Conservation (phyloP, 768 basidiomycete species). For the Rhodotorula sphaerocarpa region DNA sequence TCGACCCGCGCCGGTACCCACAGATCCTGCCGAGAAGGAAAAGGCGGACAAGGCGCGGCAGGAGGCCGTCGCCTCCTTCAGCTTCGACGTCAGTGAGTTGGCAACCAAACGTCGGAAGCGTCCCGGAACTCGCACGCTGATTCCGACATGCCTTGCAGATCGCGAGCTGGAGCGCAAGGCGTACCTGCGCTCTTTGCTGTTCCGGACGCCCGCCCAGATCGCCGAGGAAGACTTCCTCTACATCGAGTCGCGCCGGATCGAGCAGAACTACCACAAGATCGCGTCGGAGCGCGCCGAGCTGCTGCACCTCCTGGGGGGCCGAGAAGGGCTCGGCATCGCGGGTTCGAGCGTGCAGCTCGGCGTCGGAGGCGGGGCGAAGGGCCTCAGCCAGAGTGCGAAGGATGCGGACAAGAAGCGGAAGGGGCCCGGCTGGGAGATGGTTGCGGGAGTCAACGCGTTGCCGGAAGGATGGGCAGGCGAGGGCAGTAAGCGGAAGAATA, state of each 20-base stretch:
- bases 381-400: constrained; percentile 23
- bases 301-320: constrained; percentile 36
- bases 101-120: too few relatives aligned
- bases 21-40: constrained; percentile 13
- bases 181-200: constrained; percentile 77
- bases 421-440: constrained; percentile 36
- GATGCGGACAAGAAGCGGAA: constrained; percentile 34
- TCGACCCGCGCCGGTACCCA: constrained; percentile 9
- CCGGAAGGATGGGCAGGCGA: constrained; percentile 36
- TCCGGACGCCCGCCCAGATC: constrained; percentile 77
- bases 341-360: constrained; percentile 28
- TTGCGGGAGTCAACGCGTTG: constrained; percentile 24
- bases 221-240: constrained; percentile 92
- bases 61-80: constrained; percentile 9
- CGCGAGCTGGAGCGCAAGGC: constrained; percentile 80
- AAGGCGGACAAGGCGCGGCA: constrained; percentile 7
- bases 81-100: constrained; percentile 72
- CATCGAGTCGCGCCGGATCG: constrained; percentile 85
- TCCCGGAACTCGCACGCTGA: too few relatives aligned
- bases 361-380: constrained; percentile 40
- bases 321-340: constrained; percentile 24
- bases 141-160: too few relatives aligned
- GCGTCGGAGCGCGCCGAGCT: constrained; percentile 36
- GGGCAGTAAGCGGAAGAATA: constrained; percentile 30
- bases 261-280: constrained; percentile 66